Evolutionary conservation across 257 asterid species (phyloP).

Genomic region (Jacaranda mimosifolia): DNA sequence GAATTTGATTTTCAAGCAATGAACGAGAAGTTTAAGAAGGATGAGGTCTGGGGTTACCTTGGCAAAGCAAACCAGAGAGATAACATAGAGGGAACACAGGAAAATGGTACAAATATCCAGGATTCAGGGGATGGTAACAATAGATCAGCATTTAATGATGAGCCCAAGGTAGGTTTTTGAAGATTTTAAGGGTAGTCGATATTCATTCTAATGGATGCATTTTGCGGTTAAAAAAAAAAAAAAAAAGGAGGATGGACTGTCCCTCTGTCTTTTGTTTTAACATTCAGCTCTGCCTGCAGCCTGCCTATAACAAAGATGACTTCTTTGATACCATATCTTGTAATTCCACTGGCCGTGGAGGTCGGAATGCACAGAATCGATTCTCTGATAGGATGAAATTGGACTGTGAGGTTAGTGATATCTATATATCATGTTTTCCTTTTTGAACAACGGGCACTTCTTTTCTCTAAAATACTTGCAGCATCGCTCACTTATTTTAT

Average conservation of each 20-base stretch:
- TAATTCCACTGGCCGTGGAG: conserved; percentile 61
- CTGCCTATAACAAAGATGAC: conserved; percentile 84
- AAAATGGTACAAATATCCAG: conserved; percentile 38
- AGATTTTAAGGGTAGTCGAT: not conserved
- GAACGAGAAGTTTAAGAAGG: conserved; percentile 86
- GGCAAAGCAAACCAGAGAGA: conserved; percentile 65
- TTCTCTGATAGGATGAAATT: conserved; percentile 52
- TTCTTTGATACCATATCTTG: conserved; percentile 85
- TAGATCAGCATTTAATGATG: conserved; percentile 47
- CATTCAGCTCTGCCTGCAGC: conserved; percentile 51
- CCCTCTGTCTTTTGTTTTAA: conserved; percentile 1
- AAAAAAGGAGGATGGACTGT: not conserved
- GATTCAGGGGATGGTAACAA: conserved; percentile 41
- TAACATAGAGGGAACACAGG: conserved; percentile 43
- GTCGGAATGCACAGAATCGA: conserved; percentile 59
- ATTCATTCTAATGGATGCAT: not conserved
- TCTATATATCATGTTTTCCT: not conserved
- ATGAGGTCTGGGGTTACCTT: conserved; percentile 83
- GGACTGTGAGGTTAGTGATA: conserved; percentile 61
- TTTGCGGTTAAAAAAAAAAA: not conserved
- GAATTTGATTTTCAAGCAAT: conserved; percentile 84
- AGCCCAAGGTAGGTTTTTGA: conserved; percentile 55
- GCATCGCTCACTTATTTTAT: conserved; percentile 2
- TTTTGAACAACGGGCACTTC: not conserved
- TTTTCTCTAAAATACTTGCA: not conserved